These are phyloP conservation scores for Knoxdaviesia capensis DNA, from an alignment of 2,329 filamentous ascomycete species.

Conservation along the genomic window DNA sequence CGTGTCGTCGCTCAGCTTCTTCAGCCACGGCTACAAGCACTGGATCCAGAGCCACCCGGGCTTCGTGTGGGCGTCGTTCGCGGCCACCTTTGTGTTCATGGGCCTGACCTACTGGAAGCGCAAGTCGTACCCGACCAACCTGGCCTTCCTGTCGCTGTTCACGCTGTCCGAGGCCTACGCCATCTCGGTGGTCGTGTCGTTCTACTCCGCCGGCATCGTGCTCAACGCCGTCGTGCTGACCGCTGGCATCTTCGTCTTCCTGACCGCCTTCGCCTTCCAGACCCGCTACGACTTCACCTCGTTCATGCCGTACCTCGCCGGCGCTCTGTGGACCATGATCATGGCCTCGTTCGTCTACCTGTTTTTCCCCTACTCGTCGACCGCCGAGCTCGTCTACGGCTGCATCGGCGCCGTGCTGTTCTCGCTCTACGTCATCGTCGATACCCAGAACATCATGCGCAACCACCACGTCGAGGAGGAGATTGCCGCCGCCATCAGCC, in stretches of 20 bases:
- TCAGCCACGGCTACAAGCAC: slow-evolving; percentile 52
- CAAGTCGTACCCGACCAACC: slow-evolving; percentile 85
- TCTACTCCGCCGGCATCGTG: slow-evolving; percentile 69
- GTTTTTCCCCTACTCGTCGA: slow-evolving; percentile 73
- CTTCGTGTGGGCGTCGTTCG: slow-evolving; percentile 71
- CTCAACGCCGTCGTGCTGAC: slow-evolving; percentile 82
- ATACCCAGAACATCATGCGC: slow-evolving; percentile 88
- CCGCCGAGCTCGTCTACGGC: slow-evolving; percentile 70
- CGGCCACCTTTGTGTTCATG: slow-evolving; percentile 59
- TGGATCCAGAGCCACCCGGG: slow-evolving; percentile 78
- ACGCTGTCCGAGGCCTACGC: slow-evolving; percentile 86
- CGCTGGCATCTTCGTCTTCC: slow-evolving; percentile 58
- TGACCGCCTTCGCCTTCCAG: slow-evolving; percentile 84
- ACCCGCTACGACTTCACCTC: slow-evolving; percentile 95
- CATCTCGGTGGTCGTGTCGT: slow-evolving; percentile 79
- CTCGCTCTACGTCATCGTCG: slow-evolving; percentile 83
- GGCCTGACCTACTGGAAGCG: slow-evolving; percentile 86
- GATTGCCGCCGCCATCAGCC: slow-evolving; percentile 82
- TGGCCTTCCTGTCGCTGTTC: slow-evolving; percentile 79
- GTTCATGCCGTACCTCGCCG: slow-evolving; percentile 92
- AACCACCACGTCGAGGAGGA: slow-evolving; percentile 97
- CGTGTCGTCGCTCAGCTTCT: slow-evolving; percentile 72
- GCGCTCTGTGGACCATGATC: slow-evolving; percentile 71
- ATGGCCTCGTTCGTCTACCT: slow-evolving; percentile 83
- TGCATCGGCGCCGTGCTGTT: slow-evolving; percentile 71